phyloP scores from a whole-genome alignment of 73 alveolate genomes.

The Tetrahymena thermophila region DNA sequence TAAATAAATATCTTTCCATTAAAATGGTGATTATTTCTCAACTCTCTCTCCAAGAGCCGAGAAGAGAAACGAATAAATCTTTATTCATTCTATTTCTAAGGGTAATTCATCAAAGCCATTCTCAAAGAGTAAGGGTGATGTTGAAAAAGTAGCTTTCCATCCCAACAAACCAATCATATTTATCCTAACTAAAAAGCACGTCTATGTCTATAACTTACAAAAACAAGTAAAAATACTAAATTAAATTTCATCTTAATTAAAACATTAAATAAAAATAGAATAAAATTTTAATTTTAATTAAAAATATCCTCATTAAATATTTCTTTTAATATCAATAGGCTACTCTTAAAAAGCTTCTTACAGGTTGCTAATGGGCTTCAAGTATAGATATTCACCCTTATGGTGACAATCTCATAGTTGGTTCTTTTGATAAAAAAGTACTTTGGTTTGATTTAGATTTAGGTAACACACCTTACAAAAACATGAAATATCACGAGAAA shows the following conservation, averaged over 20 bases:
- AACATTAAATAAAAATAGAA: no score
- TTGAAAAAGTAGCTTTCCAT: constrained; percentile 84
- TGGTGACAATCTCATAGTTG: constrained; percentile 92
- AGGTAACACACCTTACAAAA: constrained; percentile 86
- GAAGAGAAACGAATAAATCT: constrained; percentile 64
- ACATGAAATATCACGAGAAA: constrained; percentile 86
- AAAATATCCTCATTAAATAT: no score
- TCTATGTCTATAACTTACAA: constrained; percentile 83
- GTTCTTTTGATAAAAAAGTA: constrained; percentile 90
- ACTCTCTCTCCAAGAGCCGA: constrained; percentile 76
- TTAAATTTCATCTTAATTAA: no score
- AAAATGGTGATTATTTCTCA: constrained; percentile 93
- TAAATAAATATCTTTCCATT: constrained; percentile 60
- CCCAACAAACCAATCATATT: constrained; percentile 89
- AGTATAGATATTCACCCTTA: constrained; percentile 81
- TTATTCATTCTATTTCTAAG: constrained; percentile 83
- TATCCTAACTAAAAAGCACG: constrained; percentile 84
- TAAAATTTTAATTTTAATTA: no score
- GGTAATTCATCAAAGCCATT: constrained; percentile 84
- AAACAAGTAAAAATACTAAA: constrained; percentile 62
- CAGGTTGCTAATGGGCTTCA: constrained; percentile 81
- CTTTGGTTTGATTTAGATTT: constrained; percentile 94
- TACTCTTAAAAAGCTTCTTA: constrained; percentile 60
- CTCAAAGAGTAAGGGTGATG: constrained; percentile 80
- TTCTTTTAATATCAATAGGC: neutral